Evolutionary conservation across 2,329 filamentous ascomycete genomes (phyloP), one percentile per base, ranked within the genome.

Genomic region (Diaporthe sp.): DNA sequence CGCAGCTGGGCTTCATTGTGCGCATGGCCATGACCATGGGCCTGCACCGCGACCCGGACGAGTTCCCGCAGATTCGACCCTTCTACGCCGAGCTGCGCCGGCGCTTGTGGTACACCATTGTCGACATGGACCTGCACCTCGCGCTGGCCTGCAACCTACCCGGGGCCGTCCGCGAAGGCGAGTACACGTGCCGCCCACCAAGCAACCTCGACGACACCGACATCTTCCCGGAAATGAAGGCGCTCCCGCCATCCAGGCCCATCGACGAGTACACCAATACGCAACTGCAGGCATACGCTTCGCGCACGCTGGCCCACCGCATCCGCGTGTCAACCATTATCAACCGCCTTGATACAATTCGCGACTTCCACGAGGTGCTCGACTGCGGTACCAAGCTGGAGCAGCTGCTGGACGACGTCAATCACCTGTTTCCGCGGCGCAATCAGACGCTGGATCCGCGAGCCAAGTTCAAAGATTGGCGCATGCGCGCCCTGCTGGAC

Each of bases 11-110:
- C 7, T 85, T 86, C 71, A 86, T 91, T 57, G 86, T 90, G 7
- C 87, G 89, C 22, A 88, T 89, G 84, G 89, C 88, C 42, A 91
- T 91, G 89, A 88, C 87, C 3, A 90, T 91, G 88, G 89, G 89
- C 4, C 82, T 91, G 63, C 89, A 91, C 78, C 86, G 89, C 5
- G 89, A 91, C 72, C 88, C 89, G 3, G 87, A 87, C 20, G 89
- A 91, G 77, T 90, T 88, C 73, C 83, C 84, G 4, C 85, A 86
- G 42, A 86, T 91, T 71, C 83, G 85, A 7, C 84, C 88, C 0
- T 91, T 90, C 78, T 84, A 87, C 60, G 86, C 86, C n/a, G 89
- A 91, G 80, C 85, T 88, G 76, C 83, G 89, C 47, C 85, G 89
- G n/a, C 85, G 87, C 75, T 80, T 91, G 34, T 91, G 89, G 89